Conservation (phyloP, 1,284 basidiomycete genomes). For the Cutaneotrichosporon arboriforme region DNA sequence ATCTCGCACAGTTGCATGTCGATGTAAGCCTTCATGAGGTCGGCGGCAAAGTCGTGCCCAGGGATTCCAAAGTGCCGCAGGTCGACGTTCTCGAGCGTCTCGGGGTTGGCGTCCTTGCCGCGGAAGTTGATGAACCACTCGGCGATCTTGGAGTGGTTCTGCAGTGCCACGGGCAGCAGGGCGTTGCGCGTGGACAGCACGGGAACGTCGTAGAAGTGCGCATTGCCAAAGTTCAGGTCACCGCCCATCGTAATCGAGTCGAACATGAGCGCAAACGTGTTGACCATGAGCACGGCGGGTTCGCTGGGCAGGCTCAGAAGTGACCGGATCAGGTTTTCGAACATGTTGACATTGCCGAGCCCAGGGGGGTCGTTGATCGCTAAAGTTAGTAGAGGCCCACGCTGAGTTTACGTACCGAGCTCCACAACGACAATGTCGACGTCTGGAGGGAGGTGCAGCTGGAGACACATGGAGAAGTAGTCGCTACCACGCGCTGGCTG, state of each 20-base stretch:
- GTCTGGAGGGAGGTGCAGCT: conserved; percentile 29
- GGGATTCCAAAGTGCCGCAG: conserved; percentile 25
- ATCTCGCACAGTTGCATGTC: conserved; percentile 41
- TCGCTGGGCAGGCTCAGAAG: conserved; percentile 1
- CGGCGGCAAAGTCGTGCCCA: conserved; percentile 29
- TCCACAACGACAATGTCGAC: conserved; percentile 32
- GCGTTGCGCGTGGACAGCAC: conserved; percentile 34
- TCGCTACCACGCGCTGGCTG: conserved; percentile 21
- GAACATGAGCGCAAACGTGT: conserved; percentile 38
- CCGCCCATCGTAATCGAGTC: conserved; percentile 30
- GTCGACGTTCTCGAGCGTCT: conserved; percentile 23
- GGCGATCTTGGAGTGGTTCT: conserved; percentile 18
- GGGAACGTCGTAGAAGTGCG: conserved; percentile 42
- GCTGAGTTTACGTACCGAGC: conserved; percentile 16
- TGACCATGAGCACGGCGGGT: conserved; percentile 14
- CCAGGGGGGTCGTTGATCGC: conserved; percentile 34
- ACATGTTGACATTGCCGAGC: conserved; percentile 4
- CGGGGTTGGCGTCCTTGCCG: not conserved
- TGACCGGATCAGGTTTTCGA: conserved; percentile 11
- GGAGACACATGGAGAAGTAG: conserved; percentile 32
- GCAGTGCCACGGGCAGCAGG: conserved; percentile 20
- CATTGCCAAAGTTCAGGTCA: conserved; percentile 34
- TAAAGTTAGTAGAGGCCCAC: not conserved
- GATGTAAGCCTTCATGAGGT: conserved; percentile 36
- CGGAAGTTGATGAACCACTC: conserved; percentile 22